Conservation (phyloP, 192 early-diverging fungal genomes). For the Rhizophlyctis rosea region DNA sequence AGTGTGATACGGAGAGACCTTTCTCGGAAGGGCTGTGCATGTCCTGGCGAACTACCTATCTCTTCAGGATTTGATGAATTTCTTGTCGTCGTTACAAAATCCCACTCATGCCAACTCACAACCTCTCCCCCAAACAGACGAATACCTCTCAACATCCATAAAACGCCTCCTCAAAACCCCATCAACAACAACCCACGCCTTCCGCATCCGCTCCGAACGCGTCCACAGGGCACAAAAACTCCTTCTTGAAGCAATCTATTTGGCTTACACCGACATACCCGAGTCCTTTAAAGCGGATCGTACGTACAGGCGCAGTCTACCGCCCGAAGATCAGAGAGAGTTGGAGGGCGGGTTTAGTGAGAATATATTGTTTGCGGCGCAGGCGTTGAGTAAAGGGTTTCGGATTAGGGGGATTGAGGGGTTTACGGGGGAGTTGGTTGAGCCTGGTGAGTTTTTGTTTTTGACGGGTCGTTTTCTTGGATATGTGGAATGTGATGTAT, state of each 20-base stretch:
- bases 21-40: no score
- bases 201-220: slow-evolving; percentile 38
- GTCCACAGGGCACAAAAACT: slow-evolving; percentile 57
- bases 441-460: slow-evolving; percentile 34
- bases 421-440: slow-evolving; percentile 48
- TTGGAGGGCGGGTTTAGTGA: slow-evolving; percentile 65
- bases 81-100: not conserved
- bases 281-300: slow-evolving; percentile 41
- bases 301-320: slow-evolving; percentile 54
- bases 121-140: slow-evolving; percentile 16
- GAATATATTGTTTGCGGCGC: slow-evolving; percentile 69
- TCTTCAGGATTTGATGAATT: not conserved
- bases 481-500: not conserved
- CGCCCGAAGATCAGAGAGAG: slow-evolving; percentile 68
- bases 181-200: slow-evolving; percentile 17
- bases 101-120: not conserved
- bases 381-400: slow-evolving; percentile 62
- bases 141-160: slow-evolving; percentile 28
- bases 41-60: no score
- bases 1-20: no score
- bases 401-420: slow-evolving; percentile 67
- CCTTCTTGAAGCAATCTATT: slow-evolving; percentile 52
- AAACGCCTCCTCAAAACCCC: slow-evolving; percentile 21
- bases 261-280: slow-evolving; percentile 47
- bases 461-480: not conserved